Evolutionary conservation across 176 grass and related monocot genomes (phyloP).

Genomic region (Chrysopogon serrulatus): DNA sequence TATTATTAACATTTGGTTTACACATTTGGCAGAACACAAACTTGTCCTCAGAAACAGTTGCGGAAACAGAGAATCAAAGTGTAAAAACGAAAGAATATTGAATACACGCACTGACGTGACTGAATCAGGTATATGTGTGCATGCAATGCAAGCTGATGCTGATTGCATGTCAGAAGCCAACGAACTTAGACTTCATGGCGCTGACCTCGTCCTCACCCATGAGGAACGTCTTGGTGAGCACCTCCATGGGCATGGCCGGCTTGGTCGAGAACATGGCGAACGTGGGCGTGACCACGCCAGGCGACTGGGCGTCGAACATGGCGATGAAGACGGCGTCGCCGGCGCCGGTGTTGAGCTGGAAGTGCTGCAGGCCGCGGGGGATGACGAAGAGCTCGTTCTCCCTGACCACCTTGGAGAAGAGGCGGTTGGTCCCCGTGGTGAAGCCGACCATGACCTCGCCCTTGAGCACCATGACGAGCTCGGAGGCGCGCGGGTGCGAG

Average conservation of each 20-base stretch:
- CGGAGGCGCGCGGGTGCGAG: constrained; percentile 64
- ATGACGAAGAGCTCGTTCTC: constrained; percentile 58
- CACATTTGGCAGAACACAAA: neutral
- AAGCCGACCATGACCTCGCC: constrained; percentile 65
- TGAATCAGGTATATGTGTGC: neutral
- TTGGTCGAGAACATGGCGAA: constrained; percentile 52
- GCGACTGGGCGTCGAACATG: constrained; percentile 55
- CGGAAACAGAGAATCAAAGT: neutral
- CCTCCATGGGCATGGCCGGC: constrained; percentile 48
- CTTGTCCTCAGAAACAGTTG: neutral
- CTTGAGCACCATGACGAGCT: constrained; percentile 52
- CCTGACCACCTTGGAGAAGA: constrained; percentile 41
- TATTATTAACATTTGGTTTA: too few species aligned
- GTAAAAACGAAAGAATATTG: neutral
- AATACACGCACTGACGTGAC: neutral
- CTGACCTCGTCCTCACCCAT: constrained; percentile 27
- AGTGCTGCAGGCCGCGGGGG: constrained; percentile 56
- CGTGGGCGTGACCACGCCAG: constrained; percentile 35
- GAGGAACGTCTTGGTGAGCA: constrained; percentile 64
- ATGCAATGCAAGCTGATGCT: neutral
- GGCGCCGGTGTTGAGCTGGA: constrained; percentile 53
- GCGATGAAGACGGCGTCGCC: constrained; percentile 39
- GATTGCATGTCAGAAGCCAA: neutral
- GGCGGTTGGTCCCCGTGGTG: constrained; percentile 27
- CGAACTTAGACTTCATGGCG: constrained; percentile 45